phyloP scores from a whole-genome alignment of 169 alveolate genomes.

The Plasmodium yoelii region DNA sequence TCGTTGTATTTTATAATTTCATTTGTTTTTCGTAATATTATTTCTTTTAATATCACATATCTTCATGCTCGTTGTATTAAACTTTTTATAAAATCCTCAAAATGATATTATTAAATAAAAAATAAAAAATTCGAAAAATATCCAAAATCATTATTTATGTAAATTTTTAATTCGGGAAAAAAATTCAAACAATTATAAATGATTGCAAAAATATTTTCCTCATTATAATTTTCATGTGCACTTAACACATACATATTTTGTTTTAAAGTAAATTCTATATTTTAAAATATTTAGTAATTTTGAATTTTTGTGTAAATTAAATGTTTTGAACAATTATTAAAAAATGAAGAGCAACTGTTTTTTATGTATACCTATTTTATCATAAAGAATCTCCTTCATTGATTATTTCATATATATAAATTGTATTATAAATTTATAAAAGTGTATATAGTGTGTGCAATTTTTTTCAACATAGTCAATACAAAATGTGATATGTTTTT shows the following conservation, averaged over 20 bases:
- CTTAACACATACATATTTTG: neutral
- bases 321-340: neutral
- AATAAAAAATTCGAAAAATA: slow-evolving; percentile 2
- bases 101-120: neutral
- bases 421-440: slow-evolving; percentile 7
- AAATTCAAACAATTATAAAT: slow-evolving; percentile 14
- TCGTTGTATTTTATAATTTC: too few species aligned
- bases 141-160: neutral
- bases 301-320: slow-evolving; percentile 19
- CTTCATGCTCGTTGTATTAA: too few species aligned
- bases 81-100: too few species aligned
- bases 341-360: slow-evolving; percentile 2
- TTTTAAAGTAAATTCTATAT: slow-evolving; percentile 4
- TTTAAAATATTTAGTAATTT: neutral
- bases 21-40: too few species aligned
- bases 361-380: slow-evolving; percentile 1
- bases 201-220: neutral
- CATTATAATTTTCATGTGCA: slow-evolving; percentile 17
- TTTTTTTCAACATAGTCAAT: slow-evolving; percentile 25
- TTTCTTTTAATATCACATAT: too few species aligned
- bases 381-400: slow-evolving; percentile 9
- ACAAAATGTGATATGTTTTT: slow-evolving; percentile 21
- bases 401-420: neutral
- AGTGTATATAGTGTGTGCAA: slow-evolving; percentile 39
- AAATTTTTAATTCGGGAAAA: slow-evolving; percentile 23